phyloP scores from a whole-genome alignment of 495 filamentous ascomycete genomes.

The Penicillium coffeae region DNA sequence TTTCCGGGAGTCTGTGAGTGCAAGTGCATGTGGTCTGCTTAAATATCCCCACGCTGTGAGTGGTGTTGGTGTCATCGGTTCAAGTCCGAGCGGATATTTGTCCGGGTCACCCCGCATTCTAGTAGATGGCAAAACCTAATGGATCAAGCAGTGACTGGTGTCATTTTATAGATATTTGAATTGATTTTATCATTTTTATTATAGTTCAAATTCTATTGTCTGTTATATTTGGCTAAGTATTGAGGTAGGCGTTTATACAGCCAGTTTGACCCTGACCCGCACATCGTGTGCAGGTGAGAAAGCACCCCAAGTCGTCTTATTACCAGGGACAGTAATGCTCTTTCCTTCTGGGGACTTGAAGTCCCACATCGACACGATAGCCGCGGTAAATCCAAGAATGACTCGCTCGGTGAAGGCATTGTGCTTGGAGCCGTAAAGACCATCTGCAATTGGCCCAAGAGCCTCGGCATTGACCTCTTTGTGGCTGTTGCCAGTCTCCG shows the following conservation, averaged over 20 bases:
- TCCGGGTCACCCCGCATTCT: conserved; percentile 12
- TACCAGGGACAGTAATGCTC: conserved; percentile 27
- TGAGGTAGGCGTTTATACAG: conserved; percentile 23
- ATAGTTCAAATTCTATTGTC: too few relatives aligned
- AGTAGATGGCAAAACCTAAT: neutral
- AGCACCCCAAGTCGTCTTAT: conserved; percentile 32
- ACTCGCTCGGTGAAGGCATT: conserved; percentile 47
- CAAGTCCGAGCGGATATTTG: conserved; percentile 23
- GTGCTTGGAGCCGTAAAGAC: conserved; percentile 42
- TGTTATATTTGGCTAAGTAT: too few relatives aligned
- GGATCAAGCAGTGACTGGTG: too few relatives aligned
- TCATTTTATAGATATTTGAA: too few relatives aligned
- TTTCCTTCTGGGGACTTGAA: conserved; percentile 36
- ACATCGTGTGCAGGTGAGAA: conserved; percentile 37
- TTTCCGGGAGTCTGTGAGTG: neutral
- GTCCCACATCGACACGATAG: conserved; percentile 51
- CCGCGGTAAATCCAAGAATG: conserved; percentile 44
- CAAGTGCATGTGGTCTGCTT: neutral
- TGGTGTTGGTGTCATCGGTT: conserved; percentile 26
- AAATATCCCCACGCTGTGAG: conserved; percentile 18
- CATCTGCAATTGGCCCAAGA: conserved; percentile 46
- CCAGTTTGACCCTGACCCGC: neutral
- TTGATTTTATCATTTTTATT: too few relatives aligned
- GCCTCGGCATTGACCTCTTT: conserved; percentile 22
- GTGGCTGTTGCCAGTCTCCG: conserved; percentile 27